Evolutionary conservation across 2,329 filamentous ascomycete species (phyloP).

Genomic region (Metarhizium album): DNA sequence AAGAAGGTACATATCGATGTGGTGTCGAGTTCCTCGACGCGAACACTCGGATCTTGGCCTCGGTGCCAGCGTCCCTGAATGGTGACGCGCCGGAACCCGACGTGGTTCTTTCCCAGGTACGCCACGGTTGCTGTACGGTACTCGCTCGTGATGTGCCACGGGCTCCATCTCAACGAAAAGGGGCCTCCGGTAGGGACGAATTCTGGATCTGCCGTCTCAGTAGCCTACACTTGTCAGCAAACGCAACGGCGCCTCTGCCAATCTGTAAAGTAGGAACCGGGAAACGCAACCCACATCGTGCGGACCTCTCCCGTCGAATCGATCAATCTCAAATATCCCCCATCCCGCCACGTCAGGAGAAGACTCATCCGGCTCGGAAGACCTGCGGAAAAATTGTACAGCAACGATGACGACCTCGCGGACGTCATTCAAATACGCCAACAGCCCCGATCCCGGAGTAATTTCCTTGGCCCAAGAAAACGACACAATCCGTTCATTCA

Average conservation of each 20-base stretch:
- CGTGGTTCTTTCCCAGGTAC: constrained; percentile 39
- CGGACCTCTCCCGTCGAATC: constrained; percentile 37
- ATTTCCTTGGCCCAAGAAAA: constrained; percentile 43
- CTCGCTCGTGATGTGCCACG: constrained; percentile 32
- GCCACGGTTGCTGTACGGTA: constrained; percentile 34
- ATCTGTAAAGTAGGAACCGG: not conserved
- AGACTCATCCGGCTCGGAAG: constrained; percentile 9
- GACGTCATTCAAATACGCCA: constrained; percentile 42
- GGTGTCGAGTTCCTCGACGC: constrained; percentile 29
- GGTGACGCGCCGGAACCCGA: constrained; percentile 43
- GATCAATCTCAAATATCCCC: constrained; percentile 37
- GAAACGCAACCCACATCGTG: constrained; percentile 24
- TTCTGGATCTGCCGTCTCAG: constrained; percentile 33
- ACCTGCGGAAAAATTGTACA: constrained; percentile 27
- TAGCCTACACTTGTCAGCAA: constrained; percentile 11
- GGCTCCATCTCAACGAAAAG: constrained; percentile 43
- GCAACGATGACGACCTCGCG: constrained; percentile 40
- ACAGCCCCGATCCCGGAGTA: constrained; percentile 28
- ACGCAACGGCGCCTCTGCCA: not conserved
- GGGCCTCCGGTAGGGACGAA: constrained; percentile 36
- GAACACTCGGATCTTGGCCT: constrained; percentile 25
- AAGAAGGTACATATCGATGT: constrained; percentile 40
- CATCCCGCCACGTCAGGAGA: constrained; percentile 27
- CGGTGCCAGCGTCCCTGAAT: constrained; percentile 25
- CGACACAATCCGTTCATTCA: constrained; percentile 35